These are phyloP conservation scores for Fusarium sp. DNA, from an alignment of 2,329 filamentous ascomycete species.

Conservation along the genomic window DNA sequence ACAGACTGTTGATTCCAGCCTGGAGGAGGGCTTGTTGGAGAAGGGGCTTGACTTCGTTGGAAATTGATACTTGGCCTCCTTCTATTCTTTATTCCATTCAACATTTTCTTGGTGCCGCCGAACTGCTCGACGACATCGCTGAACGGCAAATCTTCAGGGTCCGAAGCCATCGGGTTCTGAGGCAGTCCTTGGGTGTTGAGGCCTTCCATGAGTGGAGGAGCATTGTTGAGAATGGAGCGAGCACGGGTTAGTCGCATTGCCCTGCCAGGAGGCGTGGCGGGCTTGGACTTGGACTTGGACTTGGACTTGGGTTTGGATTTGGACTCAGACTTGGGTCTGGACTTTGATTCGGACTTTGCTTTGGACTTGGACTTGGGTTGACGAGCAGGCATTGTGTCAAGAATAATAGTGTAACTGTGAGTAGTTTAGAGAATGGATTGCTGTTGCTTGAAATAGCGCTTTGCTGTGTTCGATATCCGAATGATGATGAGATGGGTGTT, in stretches of 20 bases:
- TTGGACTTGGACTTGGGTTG: background rate
- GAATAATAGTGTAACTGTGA: constrained; percentile 2
- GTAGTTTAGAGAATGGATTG: background rate
- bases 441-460: background rate
- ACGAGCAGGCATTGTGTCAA: constrained; percentile 15
- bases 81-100: background rate
- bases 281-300: background rate
- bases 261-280: background rate
- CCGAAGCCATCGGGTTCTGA: constrained; percentile 11
- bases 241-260: constrained; percentile 37
- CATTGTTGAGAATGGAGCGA: constrained; percentile 35
- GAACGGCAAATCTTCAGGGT: constrained; percentile 31
- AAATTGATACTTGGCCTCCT: constrained; percentile 7
- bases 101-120: background rate
- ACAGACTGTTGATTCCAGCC: background rate
- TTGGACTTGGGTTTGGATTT: background rate
- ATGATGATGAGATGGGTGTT: background rate
- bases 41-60: background rate
- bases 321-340: background rate
- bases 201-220: constrained; percentile 41
- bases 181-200: constrained; percentile 30
- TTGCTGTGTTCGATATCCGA: constrained; percentile 4
- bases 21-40: background rate
- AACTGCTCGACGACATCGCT: constrained; percentile 24
- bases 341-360: background rate